Evolutionary conservation across 2,329 filamentous ascomycete genomes (phyloP).

Genomic region (Penicillium hesseltinei): DNA sequence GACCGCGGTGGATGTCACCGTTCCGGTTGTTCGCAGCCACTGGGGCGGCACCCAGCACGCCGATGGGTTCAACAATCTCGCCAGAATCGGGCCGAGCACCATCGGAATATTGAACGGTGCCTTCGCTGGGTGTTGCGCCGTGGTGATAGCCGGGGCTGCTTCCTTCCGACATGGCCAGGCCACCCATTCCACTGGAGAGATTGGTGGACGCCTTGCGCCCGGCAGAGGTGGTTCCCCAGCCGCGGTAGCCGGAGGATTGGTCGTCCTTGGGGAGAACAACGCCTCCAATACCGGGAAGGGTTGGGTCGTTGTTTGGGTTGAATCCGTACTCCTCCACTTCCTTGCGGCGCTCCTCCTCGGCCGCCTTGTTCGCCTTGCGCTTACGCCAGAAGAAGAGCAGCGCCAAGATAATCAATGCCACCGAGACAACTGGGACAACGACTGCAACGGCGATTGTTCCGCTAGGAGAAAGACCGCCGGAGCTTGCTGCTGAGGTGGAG

Average conservation of each 20-base stretch:
- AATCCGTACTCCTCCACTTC: constrained; percentile 97
- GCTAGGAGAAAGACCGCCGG: constrained; percentile 43
- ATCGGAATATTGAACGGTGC: constrained; percentile 61
- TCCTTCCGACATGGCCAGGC: constrained; percentile 69
- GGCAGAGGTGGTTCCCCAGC: constrained; percentile 81
- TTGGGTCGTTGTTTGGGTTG: constrained; percentile 95
- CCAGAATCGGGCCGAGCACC: constrained; percentile 55
- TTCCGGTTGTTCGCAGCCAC: constrained; percentile 63
- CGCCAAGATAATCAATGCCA: constrained; percentile 73
- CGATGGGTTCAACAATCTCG: constrained; percentile 81
- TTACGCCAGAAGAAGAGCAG: constrained; percentile 84
- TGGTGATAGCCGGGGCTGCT: constrained; percentile 55
- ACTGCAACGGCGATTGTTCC: constrained; percentile 89
- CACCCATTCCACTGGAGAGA: constrained; percentile 68
- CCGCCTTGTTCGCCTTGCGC: constrained; percentile 79
- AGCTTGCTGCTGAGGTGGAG: constrained; percentile 23
- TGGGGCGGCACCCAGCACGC: constrained; percentile 69
- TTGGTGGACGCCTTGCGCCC: constrained; percentile 86
- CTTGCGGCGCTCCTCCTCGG: constrained; percentile 85
- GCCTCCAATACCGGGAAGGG: constrained; percentile 59
- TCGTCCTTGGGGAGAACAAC: constrained; percentile 66
- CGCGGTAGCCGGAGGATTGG: constrained; percentile 75
- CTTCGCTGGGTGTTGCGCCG: constrained; percentile 63
- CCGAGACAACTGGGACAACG: constrained; percentile 85
- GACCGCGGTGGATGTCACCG: constrained; percentile 76